Evolutionary conservation across 2,329 filamentous ascomycete genomes (phyloP).

Genomic region (Aureobasidium sp.): DNA sequence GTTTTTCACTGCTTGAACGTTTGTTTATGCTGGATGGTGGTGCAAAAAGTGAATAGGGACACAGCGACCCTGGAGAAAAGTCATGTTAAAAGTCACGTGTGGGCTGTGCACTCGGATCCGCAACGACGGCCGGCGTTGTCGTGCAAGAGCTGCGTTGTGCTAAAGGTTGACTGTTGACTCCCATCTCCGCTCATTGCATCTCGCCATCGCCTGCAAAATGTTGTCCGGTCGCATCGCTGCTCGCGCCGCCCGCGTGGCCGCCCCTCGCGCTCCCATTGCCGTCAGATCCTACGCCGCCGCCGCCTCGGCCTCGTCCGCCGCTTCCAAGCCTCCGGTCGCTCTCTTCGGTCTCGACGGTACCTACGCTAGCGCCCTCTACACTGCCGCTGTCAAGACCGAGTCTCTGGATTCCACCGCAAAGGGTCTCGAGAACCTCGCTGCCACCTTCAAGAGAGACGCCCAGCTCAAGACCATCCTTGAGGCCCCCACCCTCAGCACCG

Average conservation of each 20-base stretch:
- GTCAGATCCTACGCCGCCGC: constrained; percentile 65
- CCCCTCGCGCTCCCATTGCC: constrained; percentile 48
- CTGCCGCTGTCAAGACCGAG: constrained; percentile 80
- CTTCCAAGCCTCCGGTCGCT: constrained; percentile 76
- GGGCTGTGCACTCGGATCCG: neutral
- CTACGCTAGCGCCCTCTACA: constrained; percentile 98
- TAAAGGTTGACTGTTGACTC: neutral
- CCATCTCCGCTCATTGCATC: constrained; percentile 10
- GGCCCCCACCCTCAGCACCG: constrained; percentile 66
- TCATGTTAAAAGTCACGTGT: neutral
- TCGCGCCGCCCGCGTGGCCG: constrained; percentile 47
- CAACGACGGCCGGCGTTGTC: neutral
- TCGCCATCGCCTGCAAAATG: constrained; percentile 35
- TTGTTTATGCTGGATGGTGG: neutral
- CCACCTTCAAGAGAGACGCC: constrained; percentile 68
- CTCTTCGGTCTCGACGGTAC: constrained; percentile 96
- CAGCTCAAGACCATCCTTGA: constrained; percentile 70
- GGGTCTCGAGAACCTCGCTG: constrained; percentile 62
- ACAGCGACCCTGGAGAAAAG: neutral
- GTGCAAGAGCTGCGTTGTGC: constrained; percentile 2
- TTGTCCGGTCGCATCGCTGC: constrained; percentile 48
- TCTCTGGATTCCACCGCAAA: constrained; percentile 77
- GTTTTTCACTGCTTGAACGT: neutral
- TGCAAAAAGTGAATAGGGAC: neutral
- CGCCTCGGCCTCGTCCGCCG: constrained; percentile 46